phyloP scores from a whole-genome alignment of 805 yeast species.

The Torulaspora microellipsoides region DNA sequence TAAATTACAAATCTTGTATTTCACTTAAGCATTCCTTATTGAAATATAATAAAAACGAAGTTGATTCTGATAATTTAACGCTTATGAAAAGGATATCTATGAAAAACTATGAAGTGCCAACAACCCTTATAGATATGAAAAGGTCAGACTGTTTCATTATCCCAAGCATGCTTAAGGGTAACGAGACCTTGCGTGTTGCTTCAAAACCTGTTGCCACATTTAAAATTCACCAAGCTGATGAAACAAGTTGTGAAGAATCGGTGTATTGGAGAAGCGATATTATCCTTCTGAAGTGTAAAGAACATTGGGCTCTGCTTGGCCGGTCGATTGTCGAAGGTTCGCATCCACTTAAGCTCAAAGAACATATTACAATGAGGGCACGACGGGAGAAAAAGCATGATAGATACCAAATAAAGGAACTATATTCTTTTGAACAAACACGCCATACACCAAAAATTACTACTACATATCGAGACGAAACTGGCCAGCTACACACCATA shows the following conservation, averaged over 20 bases:
- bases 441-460: conserved; percentile 17
- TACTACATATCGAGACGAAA: conserved; percentile 1
- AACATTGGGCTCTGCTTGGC: conserved; percentile 29
- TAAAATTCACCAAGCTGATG: background rate
- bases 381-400: conserved; percentile 3
- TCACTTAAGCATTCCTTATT: conserved; percentile 1
- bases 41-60: background rate
- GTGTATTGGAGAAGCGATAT: conserved; percentile 19
- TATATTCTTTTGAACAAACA: conserved; percentile 27
- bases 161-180: conserved; percentile 11
- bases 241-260: conserved; percentile 1
- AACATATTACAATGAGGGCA: conserved; percentile 7
- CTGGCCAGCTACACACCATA: conserved; percentile 8
- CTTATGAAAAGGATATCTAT: conserved; percentile 9
- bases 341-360: conserved; percentile 13
- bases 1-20: conserved; percentile 9
- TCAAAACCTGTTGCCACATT: conserved; percentile 3
- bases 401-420: conserved; percentile 14
- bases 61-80: background rate
- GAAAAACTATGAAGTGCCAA: conserved; percentile 17
- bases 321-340: conserved; percentile 13
- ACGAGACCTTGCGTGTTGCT: conserved; percentile 9
- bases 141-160: conserved; percentile 19
- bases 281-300: conserved; percentile 18
- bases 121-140: conserved; percentile 11